These are phyloP conservation scores for Fusarium euwallaceae DNA, from an alignment of 2,329 filamentous ascomycete genomes.

Conservation along the genomic window DNA sequence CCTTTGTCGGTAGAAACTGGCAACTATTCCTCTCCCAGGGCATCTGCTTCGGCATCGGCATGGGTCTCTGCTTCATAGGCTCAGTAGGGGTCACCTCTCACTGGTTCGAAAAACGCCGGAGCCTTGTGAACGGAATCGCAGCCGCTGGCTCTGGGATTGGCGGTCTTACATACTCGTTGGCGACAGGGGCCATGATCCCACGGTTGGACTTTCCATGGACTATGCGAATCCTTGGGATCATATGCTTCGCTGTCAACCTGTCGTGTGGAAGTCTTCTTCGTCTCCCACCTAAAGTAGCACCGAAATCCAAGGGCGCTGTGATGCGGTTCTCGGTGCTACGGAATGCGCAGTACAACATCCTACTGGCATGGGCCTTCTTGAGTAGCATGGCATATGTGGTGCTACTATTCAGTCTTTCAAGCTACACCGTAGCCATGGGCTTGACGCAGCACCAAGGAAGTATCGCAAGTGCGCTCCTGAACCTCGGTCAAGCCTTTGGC, in stretches of 20 bases:
- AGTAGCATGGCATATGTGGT: neutral
- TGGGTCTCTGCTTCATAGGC: conserved; percentile 71
- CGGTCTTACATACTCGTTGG: conserved; percentile 42
- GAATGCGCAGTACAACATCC: neutral
- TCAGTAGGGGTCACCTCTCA: conserved; percentile 69
- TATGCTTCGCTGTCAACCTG: conserved; percentile 65
- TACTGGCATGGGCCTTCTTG: neutral
- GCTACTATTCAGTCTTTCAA: neutral
- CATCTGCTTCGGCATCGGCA: conserved; percentile 70
- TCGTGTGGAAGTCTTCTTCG: neutral
- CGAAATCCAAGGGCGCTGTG: neutral
- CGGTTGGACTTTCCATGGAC: conserved; percentile 68
- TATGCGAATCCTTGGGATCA: conserved; percentile 63
- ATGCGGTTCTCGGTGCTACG: neutral
- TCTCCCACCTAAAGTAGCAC: neutral
- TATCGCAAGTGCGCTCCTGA: conserved; percentile 71
- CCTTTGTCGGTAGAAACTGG: conserved; percentile 67
- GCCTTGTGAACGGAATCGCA: conserved; percentile 69
- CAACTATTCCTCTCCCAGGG: conserved; percentile 72
- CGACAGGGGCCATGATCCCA: conserved; percentile 64
- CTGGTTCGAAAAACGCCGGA: conserved; percentile 70
- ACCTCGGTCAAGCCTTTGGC: conserved; percentile 70
- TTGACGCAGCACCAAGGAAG: conserved; percentile 70
- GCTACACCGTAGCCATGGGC: conserved; percentile 50
- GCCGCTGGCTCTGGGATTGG: conserved; percentile 64